Conservation (phyloP, 2,329 filamentous ascomycete species). For the Colletotrichum horii region DNA sequence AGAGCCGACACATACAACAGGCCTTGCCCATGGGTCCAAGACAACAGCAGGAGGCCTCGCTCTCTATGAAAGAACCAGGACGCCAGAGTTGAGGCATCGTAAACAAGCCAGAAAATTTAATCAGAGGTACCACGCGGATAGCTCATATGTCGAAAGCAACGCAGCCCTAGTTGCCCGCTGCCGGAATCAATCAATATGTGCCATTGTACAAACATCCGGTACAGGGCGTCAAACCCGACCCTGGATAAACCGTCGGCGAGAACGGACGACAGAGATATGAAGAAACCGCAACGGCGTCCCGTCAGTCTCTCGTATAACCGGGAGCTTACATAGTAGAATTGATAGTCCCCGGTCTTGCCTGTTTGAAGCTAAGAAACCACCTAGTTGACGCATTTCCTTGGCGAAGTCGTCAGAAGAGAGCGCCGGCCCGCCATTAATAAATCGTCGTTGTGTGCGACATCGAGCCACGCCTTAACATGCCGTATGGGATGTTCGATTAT, state of each 20-base stretch:
- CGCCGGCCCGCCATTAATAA: neutral
- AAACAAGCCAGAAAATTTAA: neutral
- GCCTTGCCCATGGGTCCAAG: neutral
- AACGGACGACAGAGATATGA: neutral
- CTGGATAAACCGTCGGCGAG: neutral
- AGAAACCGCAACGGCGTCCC: neutral
- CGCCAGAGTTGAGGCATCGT: neutral
- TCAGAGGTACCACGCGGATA: neutral
- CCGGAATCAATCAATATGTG: neutral
- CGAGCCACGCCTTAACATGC: neutral
- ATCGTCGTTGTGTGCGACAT: neutral
- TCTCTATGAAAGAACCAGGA: neutral
- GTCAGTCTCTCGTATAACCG: neutral
- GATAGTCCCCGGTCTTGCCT: neutral
- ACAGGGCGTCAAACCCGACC: neutral
- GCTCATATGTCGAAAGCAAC: neutral
- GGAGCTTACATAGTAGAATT: rapidly evolving
- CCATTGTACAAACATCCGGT: neutral
- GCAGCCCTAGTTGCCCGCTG: neutral
- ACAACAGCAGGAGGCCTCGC: neutral
- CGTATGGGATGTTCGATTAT: neutral
- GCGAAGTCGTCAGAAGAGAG: neutral
- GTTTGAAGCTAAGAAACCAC: neutral
- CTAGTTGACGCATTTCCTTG: neutral
- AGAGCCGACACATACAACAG: neutral